Evolutionary conservation across 2,329 filamentous ascomycete species (phyloP).

Genomic region (Pestalotiopsis sp.): DNA sequence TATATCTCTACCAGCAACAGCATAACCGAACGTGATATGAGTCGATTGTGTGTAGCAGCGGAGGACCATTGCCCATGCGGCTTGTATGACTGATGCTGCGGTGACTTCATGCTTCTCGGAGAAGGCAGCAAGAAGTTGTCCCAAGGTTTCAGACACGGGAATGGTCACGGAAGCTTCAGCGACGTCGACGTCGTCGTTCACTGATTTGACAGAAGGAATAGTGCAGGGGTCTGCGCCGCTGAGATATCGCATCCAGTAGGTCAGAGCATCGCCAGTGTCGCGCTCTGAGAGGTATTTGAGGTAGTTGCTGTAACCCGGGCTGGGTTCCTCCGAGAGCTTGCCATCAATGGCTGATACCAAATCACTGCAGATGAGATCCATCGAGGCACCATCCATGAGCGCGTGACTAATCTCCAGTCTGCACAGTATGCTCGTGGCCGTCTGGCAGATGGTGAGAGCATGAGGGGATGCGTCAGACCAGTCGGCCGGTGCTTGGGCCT

Average conservation of each 20-base stretch:
- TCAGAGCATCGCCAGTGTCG: background rate
- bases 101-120: conserved; percentile 3
- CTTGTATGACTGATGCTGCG: conserved; percentile 8
- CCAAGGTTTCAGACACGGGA: background rate
- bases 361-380: conserved; percentile 8
- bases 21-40: conserved; percentile 1
- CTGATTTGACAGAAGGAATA: background rate
- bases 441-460: conserved; percentile 11
- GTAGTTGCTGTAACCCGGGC: conserved; percentile 10
- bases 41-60: conserved; percentile 6
- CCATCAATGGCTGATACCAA: conserved; percentile 8
- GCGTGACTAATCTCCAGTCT: conserved; percentile 14
- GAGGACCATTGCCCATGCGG: conserved; percentile 8
- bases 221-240: conserved; percentile 3
- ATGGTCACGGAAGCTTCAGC: background rate
- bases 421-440: conserved; percentile 6
- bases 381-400: conserved; percentile 5
- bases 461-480: conserved; percentile 9
- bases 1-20: background rate
- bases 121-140: background rate
- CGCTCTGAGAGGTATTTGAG: conserved; percentile 9
- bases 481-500: background rate
- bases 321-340: background rate
- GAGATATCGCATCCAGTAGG: conserved; percentile 13
- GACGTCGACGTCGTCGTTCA: background rate